Evolutionary conservation across 306 rosid species (phyloP).

Genomic region (Prunus mume): DNA sequence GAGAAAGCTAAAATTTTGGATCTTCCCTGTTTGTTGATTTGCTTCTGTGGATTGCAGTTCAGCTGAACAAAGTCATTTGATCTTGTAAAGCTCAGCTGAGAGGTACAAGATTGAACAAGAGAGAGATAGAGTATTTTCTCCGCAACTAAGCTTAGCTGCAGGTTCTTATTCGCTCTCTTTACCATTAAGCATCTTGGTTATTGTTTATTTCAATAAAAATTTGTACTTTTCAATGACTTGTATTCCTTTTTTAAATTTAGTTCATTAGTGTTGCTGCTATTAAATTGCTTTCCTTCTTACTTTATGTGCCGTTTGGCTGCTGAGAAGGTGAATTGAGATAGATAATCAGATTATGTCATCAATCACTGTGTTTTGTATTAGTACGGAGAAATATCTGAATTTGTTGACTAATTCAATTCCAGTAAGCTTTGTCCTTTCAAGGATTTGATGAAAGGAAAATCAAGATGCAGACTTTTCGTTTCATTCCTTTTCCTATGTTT

Average conservation of each 20-base stretch:
- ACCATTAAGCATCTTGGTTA: not conserved
- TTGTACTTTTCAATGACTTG: not conserved
- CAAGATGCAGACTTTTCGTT: not conserved
- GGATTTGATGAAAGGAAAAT: not conserved
- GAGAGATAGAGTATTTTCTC: not conserved
- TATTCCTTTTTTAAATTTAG: not conserved
- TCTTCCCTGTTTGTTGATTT: not conserved
- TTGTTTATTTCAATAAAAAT: not conserved
- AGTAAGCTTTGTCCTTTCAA: not conserved
- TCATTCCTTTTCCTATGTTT: not conserved
- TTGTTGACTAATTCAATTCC: not conserved
- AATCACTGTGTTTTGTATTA: not conserved
- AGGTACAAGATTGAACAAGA: not conserved
- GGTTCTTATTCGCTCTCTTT: slow-evolving; percentile 14
- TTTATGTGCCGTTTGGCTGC: slow-evolving; percentile 4
- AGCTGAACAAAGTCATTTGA: not conserved
- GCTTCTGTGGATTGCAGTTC: slow-evolving; percentile 7
- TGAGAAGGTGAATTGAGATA: slow-evolving; percentile 7
- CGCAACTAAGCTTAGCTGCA: not conserved
- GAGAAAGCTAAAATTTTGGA: slow-evolving; percentile 3
- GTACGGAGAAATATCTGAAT: not conserved
- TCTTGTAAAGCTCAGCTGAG: not conserved
- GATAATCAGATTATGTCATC: not conserved
- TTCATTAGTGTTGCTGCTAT: not conserved
- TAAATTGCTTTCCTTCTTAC: slow-evolving; percentile 2